Evolutionary conservation across 2,329 filamentous ascomycete species (phyloP).

Genomic region (Colletotrichum eremochloae): DNA sequence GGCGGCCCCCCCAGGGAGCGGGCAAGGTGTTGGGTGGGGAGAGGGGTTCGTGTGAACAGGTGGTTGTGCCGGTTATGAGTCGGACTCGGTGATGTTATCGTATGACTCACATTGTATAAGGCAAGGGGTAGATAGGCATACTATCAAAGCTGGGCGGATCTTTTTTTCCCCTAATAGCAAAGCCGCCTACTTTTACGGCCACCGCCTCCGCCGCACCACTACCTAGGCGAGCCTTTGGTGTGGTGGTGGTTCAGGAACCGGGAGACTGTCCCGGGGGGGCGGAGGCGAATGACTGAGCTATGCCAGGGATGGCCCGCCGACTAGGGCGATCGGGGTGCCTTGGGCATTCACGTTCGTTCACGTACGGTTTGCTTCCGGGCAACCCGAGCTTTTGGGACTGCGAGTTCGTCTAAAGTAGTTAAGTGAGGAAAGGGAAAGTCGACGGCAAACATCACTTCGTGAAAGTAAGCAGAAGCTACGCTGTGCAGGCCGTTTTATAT

Average conservation of each 20-base stretch:
- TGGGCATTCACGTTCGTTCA: slow-evolving; percentile 36
- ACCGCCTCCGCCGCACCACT: not conserved
- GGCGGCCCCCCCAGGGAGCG: not conserved
- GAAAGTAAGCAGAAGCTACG: too few relatives aligned
- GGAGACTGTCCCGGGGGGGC: not conserved
- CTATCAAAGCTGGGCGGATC: not conserved
- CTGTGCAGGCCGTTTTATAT: slow-evolving; percentile 13
- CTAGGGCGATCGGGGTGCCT: slow-evolving; percentile 5
- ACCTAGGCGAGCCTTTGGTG: not conserved
- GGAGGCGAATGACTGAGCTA: not conserved
- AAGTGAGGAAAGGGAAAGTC: not conserved
- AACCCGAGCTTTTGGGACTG: not conserved
- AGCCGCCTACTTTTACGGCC: not conserved
- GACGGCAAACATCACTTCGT: too few relatives aligned
- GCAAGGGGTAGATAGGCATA: not conserved
- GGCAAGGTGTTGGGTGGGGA: not conserved
- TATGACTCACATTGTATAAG: slow-evolving; percentile 13
- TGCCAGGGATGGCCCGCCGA: slow-evolving; percentile 7
- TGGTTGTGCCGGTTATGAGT: slow-evolving; percentile 2
- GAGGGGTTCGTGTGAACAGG: not conserved
- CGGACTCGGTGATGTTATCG: not conserved
- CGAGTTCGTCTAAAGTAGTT: not conserved
- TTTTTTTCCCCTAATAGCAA: not conserved
- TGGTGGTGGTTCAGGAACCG: slow-evolving; percentile 16
- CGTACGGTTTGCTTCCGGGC: not conserved